Evolutionary conservation across 768 basidiomycete species (phyloP), one percentile per base, ranked within the genome.

Genomic region (Coprinopsis sp.): DNA sequence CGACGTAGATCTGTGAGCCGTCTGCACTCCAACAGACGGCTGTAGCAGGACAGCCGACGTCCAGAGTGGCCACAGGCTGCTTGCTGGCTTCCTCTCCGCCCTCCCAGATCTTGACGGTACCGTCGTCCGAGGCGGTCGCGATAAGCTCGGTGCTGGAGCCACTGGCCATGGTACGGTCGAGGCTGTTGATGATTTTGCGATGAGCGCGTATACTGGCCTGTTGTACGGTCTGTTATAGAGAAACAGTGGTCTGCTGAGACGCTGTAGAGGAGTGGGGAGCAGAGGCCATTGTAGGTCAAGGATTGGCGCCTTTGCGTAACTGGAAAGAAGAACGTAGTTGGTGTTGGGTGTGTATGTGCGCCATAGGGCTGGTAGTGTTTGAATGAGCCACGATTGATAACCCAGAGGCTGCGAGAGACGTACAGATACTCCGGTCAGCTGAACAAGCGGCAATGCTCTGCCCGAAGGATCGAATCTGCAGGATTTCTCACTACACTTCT

Each of bases 401-500:
- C 6, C 45, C n/a, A 24, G 6, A 46, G 51, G 24, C 40, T 21
- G 13, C 5, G 21, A 10, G 19, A 37, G 13, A 81, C 91, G 64
- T 57, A 91, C 93, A 95, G 52, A 98, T 84, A 52, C 84, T 84
- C 57, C 90, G 74, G 67, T 99, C 95, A 2, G 86, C 78, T 12
- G 91, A 93, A 60, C 87, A 91, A 7, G 92, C 92, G 31, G 95
- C 96, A 48, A 98, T 82, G 54, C 89, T 90, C 63, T 94, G 86
- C 3, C 96, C 96, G 87, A 87, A 12, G 93, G 91, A 58, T 95
- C 91, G 61, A 98, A 98, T 55, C 91, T 78, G 69, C 92, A 94
- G 53, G 51, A 97, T 90, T 69, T 99, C 96, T 6, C 34, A 51
- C 51, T 58, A 29, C 12, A 19, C 24, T 18, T 54, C 37, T n/a